A percentile compares a stretch with the other conserved stretches of the same genome.
These are phyloP conservation scores for Aristolochia californica DNA, from an alignment of 164 flowering plant genomes.

Conservation along the genomic window DNA sequence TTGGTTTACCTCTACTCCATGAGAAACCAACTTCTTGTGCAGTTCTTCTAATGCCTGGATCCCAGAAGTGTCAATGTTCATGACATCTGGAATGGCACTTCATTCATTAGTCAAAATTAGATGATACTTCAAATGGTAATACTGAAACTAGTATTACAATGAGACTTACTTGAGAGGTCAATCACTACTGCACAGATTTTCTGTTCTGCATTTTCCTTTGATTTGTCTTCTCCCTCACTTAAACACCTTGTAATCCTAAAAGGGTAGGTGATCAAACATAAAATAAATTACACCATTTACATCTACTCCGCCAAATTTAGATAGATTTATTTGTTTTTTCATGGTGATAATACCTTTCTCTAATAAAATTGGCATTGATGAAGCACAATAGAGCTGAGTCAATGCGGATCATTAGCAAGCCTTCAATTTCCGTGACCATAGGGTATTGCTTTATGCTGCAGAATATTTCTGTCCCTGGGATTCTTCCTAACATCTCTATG, in stretches of 20 bases:
- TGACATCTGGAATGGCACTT: slow-evolving; percentile 28
- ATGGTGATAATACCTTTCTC: slow-evolving; percentile 40
- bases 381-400: slow-evolving; percentile 59
- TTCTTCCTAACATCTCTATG: slow-evolving; percentile 43
- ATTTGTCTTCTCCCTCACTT: slow-evolving; percentile 22
- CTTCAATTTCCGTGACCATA: slow-evolving; percentile 33
- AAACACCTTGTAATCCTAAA: slow-evolving; percentile 39
- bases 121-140: background rate
- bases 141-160: background rate
- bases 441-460: slow-evolving; percentile 53
- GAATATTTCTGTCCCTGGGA: slow-evolving; percentile 53
- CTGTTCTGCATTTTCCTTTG: slow-evolving; percentile 16
- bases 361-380: slow-evolving; percentile 60
- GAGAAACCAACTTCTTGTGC: slow-evolving; percentile 28
- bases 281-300: background rate
- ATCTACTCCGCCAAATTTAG: background rate
- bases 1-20: slow-evolving; percentile 32
- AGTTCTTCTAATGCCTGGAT: slow-evolving; percentile 52
- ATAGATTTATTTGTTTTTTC: background rate
- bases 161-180: slow-evolving; percentile 56
- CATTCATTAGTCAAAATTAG: background rate
- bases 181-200: slow-evolving; percentile 30
- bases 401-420: slow-evolving; percentile 35
- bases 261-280: background rate
- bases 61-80: slow-evolving; percentile 65